Percentiles rank a stretch among this genome's conserved stretches.
Conservation (phyloP, 2,329 filamentous ascomycete genomes). For the Pseudofabraea citricarpa region DNA sequence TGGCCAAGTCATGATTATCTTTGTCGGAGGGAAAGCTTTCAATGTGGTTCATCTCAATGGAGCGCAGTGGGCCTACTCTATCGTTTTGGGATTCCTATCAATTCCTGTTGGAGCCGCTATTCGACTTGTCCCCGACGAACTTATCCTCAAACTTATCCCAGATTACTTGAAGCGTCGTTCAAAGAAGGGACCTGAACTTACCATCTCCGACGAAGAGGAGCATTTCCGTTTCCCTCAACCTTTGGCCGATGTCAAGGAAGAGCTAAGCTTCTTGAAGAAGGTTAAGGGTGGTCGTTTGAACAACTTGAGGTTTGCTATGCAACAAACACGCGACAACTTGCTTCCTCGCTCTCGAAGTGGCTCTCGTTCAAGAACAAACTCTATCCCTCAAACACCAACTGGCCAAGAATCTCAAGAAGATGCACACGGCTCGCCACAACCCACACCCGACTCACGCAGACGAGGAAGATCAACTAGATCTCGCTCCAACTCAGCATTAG, state of each 20-base stretch:
- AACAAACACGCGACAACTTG: constrained; percentile 69
- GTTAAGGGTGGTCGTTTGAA: constrained; percentile 80
- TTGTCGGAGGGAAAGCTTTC: constrained; percentile 79
- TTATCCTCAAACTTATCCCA: constrained; percentile 24
- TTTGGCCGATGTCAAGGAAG: constrained; percentile 70
- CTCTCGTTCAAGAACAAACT: constrained; percentile 60
- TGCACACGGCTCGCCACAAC: constrained; percentile 36
- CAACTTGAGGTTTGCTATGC: constrained; percentile 72
- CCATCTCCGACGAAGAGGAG: constrained; percentile 60
- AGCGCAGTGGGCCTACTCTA: constrained; percentile 82
- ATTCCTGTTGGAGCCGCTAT: constrained; percentile 79
- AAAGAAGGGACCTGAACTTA: constrained; percentile 36
- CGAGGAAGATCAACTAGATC: constrained; percentile 65
- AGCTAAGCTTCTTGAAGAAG: constrained; percentile 74
- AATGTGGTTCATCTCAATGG: constrained; percentile 55
- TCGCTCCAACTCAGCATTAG: constrained; percentile 63
- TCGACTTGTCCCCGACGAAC: constrained; percentile 72
- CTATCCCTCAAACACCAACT: constrained; percentile 61
- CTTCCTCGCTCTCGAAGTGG: constrained; percentile 57
- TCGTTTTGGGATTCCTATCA: constrained; percentile 79
- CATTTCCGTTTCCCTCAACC: constrained; percentile 66
- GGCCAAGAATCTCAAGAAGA: constrained; percentile 43
- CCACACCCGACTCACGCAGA: constrained; percentile 55
- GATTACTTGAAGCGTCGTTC: constrained; percentile 21
- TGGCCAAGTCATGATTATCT: constrained; percentile 85